phyloP scores from a whole-genome alignment of 352 stramenopile species.

The Phytophthora multivora region DNA sequence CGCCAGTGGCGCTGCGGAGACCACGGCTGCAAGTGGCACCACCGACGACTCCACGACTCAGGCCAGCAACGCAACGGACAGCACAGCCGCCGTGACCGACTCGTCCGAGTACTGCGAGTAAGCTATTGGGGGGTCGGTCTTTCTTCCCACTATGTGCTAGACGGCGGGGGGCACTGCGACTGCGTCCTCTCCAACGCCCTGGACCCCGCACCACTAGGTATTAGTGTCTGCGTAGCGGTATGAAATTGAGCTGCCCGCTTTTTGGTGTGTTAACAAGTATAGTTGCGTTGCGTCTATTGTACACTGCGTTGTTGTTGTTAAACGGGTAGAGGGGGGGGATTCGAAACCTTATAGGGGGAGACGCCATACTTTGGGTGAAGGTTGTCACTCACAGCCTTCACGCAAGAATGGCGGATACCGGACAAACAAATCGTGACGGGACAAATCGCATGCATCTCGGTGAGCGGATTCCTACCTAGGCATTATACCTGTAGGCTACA shows the following conservation, averaged over 20 bases:
- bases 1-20: conserved; percentile 3
- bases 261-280: conserved; percentile 37
- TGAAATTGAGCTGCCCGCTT: conserved; percentile 27
- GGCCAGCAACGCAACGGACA: conserved; percentile 24
- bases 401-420: no score
- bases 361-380: no score
- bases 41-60: conserved; percentile 23
- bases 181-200: not conserved
- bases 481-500: no score
- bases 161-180: conserved; percentile 1
- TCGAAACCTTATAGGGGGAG: no score
- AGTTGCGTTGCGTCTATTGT: conserved; percentile 24
- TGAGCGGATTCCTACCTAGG: not conserved
- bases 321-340: not conserved
- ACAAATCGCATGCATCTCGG: not conserved
- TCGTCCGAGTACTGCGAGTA: conserved; percentile 43
- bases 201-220: conserved; percentile 16
- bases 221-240: conserved; percentile 22
- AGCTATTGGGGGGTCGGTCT: not conserved
- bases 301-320: not conserved
- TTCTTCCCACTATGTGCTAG: conserved; percentile 13
- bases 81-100: conserved; percentile 23
- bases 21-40: conserved; percentile 14
- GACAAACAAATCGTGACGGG: no score
- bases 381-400: no score